Percentiles rank a stretch among this genome's conserved stretches.
Evolutionary conservation across 2,329 filamentous ascomycete species (phyloP).

Genomic region (Nemania sp.): DNA sequence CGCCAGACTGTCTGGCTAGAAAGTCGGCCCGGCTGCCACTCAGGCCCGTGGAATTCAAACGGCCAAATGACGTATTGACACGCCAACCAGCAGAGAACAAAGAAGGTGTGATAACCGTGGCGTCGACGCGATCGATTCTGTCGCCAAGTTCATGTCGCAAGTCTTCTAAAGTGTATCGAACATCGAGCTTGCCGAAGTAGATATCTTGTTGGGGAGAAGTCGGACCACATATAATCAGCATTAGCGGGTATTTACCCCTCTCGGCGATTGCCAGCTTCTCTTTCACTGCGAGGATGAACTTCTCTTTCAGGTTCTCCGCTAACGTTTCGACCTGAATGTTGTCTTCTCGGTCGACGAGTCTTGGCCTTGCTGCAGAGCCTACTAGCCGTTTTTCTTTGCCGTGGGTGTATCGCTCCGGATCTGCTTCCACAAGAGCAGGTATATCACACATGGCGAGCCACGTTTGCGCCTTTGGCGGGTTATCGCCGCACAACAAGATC

Average conservation of each 20-base stretch:
- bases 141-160: constrained; percentile 30
- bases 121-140: constrained; percentile 24
- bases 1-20: constrained; percentile 38
- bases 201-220: constrained; percentile 39
- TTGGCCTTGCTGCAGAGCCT: constrained; percentile 10
- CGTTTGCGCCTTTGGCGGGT: constrained; percentile 27
- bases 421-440: constrained; percentile 20
- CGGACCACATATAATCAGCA: constrained; percentile 38
- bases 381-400: constrained; percentile 34
- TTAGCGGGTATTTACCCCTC: constrained; percentile 22
- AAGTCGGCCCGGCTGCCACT: constrained; percentile 28
- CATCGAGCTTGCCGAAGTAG: constrained; percentile 31
- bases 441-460: constrained; percentile 39
- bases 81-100: constrained; percentile 41
- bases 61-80: constrained; percentile 36
- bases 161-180: constrained; percentile 24
- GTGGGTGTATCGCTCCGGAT: constrained; percentile 33
- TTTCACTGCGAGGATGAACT: constrained; percentile 29
- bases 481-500: constrained; percentile 32
- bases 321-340: constrained; percentile 33
- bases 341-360: constrained; percentile 20
- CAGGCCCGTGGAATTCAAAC: neutral
- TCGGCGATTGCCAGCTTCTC: constrained; percentile 26
- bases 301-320: constrained; percentile 22
- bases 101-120: constrained; percentile 35